Evolutionary conservation across 768 basidiomycete species (phyloP).

Genomic region (Termitomyces sp.): DNA sequence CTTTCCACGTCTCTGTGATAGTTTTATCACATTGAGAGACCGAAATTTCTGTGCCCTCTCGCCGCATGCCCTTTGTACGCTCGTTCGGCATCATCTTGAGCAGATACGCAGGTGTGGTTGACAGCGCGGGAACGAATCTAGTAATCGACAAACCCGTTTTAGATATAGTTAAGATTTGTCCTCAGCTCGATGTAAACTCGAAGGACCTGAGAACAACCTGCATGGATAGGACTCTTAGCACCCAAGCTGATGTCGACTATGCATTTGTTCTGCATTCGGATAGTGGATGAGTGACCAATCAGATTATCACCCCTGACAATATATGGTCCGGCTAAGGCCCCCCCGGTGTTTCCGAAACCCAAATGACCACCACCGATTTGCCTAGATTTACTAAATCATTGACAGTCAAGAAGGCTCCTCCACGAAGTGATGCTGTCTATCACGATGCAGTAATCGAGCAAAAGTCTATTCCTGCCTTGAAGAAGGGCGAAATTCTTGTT

Average conservation of each 20-base stretch:
- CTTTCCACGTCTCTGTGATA: too few relatives aligned
- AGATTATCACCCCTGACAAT: too few relatives aligned
- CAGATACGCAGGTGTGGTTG: background rate
- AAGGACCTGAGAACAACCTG: background rate
- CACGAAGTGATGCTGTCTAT: conserved; percentile 35
- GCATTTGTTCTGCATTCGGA: too few relatives aligned
- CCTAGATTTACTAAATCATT: conserved; percentile 45
- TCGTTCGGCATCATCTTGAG: background rate
- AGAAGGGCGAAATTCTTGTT: conserved; percentile 57
- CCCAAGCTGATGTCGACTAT: background rate
- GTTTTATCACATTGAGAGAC: too few relatives aligned
- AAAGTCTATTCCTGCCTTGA: conserved; percentile 43
- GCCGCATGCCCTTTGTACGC: background rate
- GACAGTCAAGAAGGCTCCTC: conserved; percentile 38
- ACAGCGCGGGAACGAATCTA: background rate
- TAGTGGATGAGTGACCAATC: too few relatives aligned
- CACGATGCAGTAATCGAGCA: conserved; percentile 54
- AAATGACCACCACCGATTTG: conserved; percentile 12
- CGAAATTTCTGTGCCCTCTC: too few relatives aligned
- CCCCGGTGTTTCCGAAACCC: background rate
- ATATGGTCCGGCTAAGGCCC: background rate
- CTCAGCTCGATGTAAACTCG: background rate
- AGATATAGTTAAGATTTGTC: background rate
- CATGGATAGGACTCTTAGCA: background rate
- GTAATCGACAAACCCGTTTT: background rate